Conservation (phyloP, 2,329 filamentous ascomycete genomes). For the Ceratocystis ficicola region DNA sequence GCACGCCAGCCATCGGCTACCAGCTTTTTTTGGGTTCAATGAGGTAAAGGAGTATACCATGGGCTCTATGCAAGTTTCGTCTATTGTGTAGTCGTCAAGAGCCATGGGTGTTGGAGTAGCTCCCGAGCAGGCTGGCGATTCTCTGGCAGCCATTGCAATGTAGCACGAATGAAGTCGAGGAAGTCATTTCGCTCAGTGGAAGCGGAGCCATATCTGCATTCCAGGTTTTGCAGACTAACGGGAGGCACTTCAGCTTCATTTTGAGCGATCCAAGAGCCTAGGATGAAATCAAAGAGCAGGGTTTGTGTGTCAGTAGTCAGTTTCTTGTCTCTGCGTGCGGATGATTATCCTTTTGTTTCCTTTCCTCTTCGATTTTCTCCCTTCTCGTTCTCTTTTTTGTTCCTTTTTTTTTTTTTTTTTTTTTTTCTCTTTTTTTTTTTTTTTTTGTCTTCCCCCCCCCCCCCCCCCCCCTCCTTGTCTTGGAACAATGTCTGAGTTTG, state of each 20-base stretch:
- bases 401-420: background rate
- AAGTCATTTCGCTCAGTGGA: conserved; percentile 13
- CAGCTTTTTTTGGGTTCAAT: background rate
- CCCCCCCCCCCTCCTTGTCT: background rate
- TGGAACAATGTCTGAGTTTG: background rate
- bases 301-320: background rate
- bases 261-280: conserved; percentile 19
- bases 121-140: conserved; percentile 16
- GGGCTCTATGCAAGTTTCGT: background rate
- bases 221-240: conserved; percentile 16
- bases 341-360: background rate
- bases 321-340: background rate
- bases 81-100: background rate
- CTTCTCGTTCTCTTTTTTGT: background rate
- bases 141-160: conserved; percentile 21
- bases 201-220: conserved; percentile 13
- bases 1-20: background rate
- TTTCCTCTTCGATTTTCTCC: background rate
- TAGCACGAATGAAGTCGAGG: conserved; percentile 15
- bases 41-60: background rate
- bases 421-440: background rate
- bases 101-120: conserved; percentile 17
- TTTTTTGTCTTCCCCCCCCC: too few species aligned
- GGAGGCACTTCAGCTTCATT: conserved; percentile 19
- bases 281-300: background rate